Percentiles rank a stretch among this genome's conserved stretches.
phyloP scores from a whole-genome alignment of 805 yeast genomes.

The Hanseniaspora meyeri region DNA sequence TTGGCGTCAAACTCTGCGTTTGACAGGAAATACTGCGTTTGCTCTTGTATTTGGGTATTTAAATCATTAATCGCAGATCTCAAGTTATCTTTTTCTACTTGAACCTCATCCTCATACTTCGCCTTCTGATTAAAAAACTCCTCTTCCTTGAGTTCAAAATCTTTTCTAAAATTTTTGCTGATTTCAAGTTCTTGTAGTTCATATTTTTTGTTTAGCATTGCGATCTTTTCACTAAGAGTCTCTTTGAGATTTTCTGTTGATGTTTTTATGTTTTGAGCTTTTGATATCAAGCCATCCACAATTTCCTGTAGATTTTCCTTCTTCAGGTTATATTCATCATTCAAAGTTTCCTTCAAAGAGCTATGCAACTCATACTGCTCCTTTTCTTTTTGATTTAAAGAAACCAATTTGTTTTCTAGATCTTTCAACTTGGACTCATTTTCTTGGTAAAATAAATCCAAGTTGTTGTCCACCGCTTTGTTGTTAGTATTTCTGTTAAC shows the following conservation, averaged over 20 bases:
- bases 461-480: neutral
- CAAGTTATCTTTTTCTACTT: conserved; percentile 24
- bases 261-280: neutral
- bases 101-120: conserved; percentile 23
- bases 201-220: conserved; percentile 14
- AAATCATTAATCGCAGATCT: conserved; percentile 23
- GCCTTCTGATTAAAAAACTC: conserved; percentile 30
- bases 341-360: conserved; percentile 19
- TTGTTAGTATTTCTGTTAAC: neutral
- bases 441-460: conserved; percentile 25
- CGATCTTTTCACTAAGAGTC: neutral
- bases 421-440: conserved; percentile 24
- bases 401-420: conserved; percentile 21
- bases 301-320: neutral
- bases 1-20: conserved; percentile 11
- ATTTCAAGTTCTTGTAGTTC: conserved; percentile 16
- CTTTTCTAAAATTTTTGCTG: conserved; percentile 19
- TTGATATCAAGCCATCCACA: neutral
- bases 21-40: conserved; percentile 16
- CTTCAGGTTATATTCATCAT: conserved; percentile 12
- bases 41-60: conserved; percentile 15
- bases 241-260: neutral
- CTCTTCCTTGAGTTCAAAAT: conserved; percentile 24
- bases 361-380: conserved; percentile 17
- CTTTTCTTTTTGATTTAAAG: conserved; percentile 22